Conservation (phyloP, 495 filamentous ascomycete species). For the Cryomyces minteri region DNA sequence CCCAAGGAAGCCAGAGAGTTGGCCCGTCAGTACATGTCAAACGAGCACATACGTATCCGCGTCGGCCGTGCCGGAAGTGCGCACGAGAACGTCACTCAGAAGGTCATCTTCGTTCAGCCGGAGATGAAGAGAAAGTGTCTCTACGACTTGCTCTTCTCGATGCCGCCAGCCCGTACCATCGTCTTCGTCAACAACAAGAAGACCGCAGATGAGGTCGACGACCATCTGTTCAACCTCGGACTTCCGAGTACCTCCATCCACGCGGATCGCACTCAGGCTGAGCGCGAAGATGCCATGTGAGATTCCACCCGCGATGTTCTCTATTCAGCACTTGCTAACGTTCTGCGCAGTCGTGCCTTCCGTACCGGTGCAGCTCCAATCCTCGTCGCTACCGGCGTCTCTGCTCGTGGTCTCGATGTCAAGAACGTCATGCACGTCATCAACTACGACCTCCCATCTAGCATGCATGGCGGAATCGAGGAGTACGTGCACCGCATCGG, state of each 20-base stretch:
- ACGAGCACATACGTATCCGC: conserved; percentile 54
- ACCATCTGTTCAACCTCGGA: conserved; percentile 61
- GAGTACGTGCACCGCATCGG: conserved; percentile 94
- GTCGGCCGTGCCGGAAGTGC: conserved; percentile 73
- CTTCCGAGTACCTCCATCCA: conserved; percentile 80
- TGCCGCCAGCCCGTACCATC: conserved; percentile 59
- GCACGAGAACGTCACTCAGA: conserved; percentile 63
- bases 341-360: conserved; percentile 47
- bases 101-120: conserved; percentile 42
- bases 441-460: conserved; percentile 71
- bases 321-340: conserved; percentile 9
- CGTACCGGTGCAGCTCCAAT: conserved; percentile 54
- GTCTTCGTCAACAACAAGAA: conserved; percentile 76
- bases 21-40: conserved; percentile 52
- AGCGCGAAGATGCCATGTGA: conserved; percentile 84
- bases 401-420: conserved; percentile 82
- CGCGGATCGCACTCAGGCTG: conserved; percentile 66
- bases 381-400: conserved; percentile 67
- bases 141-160: conserved; percentile 48
- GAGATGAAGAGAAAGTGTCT: conserved; percentile 48
- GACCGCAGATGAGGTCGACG: conserved; percentile 63
- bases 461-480: conserved; percentile 62
- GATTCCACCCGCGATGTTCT: conserved; percentile 11
- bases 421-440: conserved; percentile 75
- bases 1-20: conserved; percentile 55